A percentile compares a stretch with the other conserved stretches of the same genome.
phyloP scores from a whole-genome alignment of 2,329 filamentous ascomycete genomes.

The Fusarium falciforme region DNA sequence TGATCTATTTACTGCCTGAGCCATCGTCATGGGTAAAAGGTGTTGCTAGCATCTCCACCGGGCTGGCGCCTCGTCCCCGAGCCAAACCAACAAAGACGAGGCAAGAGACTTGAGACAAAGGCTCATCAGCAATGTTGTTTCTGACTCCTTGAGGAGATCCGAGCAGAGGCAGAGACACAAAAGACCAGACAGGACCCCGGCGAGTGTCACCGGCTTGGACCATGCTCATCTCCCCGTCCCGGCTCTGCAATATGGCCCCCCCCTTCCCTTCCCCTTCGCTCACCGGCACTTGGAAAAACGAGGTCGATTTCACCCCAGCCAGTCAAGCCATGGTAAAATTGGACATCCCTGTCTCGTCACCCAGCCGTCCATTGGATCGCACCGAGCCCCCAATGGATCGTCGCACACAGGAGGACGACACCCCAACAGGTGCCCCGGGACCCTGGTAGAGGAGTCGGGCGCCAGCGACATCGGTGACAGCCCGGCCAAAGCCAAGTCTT shows the following conservation, averaged over 20 bases:
- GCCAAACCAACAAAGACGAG: constrained; percentile 3
- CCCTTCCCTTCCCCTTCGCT: neutral
- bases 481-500: constrained; percentile 40
- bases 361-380: constrained; percentile 22
- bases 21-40: constrained; percentile 1
- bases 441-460: constrained; percentile 39
- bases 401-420: constrained; percentile 11
- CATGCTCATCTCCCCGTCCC: neutral
- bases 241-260: neutral
- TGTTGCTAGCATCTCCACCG: constrained; percentile 23
- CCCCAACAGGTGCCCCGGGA: constrained; percentile 28
- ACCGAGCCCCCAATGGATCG: constrained; percentile 23
- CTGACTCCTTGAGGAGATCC: neutral
- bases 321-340: constrained; percentile 12
- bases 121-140: neutral
- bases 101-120: constrained; percentile 23
- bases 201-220: neutral
- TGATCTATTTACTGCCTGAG: constrained; percentile 9
- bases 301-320: constrained; percentile 6
- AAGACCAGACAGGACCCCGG: neutral
- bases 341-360: neutral
- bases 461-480: constrained; percentile 39
- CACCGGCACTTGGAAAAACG: constrained; percentile 19
- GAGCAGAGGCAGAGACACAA: neutral
- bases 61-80: constrained; percentile 22